These are phyloP conservation scores for Canna indica DNA, from an alignment of 176 grass and related monocot genomes.

Conservation along the genomic window DNA sequence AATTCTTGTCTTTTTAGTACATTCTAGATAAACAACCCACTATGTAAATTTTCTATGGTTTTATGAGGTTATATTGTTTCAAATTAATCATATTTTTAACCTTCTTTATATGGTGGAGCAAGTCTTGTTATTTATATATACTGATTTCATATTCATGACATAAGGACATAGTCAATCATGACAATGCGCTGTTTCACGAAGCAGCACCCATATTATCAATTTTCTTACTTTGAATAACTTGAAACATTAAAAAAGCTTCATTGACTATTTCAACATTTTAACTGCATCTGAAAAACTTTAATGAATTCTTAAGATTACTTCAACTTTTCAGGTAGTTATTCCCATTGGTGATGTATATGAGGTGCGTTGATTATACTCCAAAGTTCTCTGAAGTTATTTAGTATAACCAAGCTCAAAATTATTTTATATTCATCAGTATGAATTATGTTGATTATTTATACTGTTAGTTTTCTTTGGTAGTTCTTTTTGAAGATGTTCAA, in stretches of 20 bases:
- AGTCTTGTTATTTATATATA: no score
- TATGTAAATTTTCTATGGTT: not conserved
- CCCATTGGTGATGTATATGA: constrained; percentile 82
- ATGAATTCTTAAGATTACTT: constrained; percentile 8
- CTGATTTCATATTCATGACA: no score
- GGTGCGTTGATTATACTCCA: constrained; percentile 40
- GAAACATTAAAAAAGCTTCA: not conserved
- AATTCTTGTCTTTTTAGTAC: not conserved
- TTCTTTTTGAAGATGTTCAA: not conserved
- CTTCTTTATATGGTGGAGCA: not conserved
- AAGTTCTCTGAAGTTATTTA: constrained; percentile 8
- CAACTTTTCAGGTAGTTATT: constrained; percentile 56
- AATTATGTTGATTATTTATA: not conserved
- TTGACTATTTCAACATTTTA: not conserved
- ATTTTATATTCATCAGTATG: no score
- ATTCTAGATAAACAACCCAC: not conserved
- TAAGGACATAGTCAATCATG: no score
- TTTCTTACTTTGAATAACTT: not conserved
- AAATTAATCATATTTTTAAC: not conserved
- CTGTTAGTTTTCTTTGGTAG: constrained; percentile 11
- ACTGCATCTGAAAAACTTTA: no score
- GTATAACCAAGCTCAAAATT: not conserved
- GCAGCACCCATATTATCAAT: no score
- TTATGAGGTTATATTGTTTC: not conserved
- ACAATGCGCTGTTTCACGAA: no score